Conservation (phyloP, 2,329 filamentous ascomycete species). For the Diplodia seriata region DNA sequence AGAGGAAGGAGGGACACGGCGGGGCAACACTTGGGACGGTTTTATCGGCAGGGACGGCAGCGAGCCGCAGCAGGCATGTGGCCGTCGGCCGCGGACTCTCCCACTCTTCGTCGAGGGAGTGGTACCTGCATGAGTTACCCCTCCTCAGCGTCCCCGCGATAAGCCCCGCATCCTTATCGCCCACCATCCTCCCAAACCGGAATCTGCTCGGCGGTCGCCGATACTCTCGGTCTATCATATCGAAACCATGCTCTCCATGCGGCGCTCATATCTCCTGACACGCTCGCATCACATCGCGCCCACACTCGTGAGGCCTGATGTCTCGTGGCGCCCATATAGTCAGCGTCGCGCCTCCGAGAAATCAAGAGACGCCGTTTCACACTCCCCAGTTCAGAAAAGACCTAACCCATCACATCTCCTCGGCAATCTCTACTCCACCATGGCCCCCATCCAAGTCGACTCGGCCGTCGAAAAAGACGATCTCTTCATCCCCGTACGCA, state of each 20-base stretch:
- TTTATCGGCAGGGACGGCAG: neutral
- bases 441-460: slow-evolving; percentile 38
- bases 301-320: neutral
- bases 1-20: slow-evolving; percentile 21
- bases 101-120: neutral
- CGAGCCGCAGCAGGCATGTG: neutral
- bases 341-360: neutral
- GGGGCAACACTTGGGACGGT: neutral
- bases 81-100: slow-evolving; percentile 2
- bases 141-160: slow-evolving; percentile 12
- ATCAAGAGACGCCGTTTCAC: neutral
- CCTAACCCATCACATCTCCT: too few relatives aligned
- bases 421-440: neutral
- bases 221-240: neutral
- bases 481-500: slow-evolving; percentile 48
- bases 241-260: neutral
- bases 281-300: neutral
- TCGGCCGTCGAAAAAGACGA: slow-evolving; percentile 50
- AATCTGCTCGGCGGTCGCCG: slow-evolving; percentile 22
- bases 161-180: slow-evolving; percentile 32
- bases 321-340: slow-evolving; percentile 1
- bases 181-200: slow-evolving; percentile 16
- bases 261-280: neutral
- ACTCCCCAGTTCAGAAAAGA: neutral
- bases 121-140: slow-evolving; percentile 16